Percentiles rank a stretch among this genome's conserved stretches.
phyloP scores from a whole-genome alignment of 169 alveolate genomes.

The Eimeria zaria region DNA sequence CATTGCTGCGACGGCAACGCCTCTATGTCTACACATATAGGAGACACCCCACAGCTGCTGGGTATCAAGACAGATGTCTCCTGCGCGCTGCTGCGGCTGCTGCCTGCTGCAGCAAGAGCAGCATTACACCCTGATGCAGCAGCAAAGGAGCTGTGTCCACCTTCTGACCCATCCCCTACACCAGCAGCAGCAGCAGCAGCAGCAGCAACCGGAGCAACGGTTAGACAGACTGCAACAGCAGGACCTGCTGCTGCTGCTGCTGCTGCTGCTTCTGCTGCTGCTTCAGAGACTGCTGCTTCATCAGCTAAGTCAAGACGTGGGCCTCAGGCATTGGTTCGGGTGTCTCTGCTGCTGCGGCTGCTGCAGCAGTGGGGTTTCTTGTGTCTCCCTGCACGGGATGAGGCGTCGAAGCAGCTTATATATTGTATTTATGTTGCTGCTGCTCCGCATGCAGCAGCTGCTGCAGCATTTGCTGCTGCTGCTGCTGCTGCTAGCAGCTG shows the following conservation, averaged over 20 bases:
- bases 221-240: neutral
- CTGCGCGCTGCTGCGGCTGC: constrained; percentile 47
- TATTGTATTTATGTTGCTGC: constrained; percentile 6
- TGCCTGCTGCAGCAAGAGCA: constrained; percentile 37
- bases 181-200: neutral
- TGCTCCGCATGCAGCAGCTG: constrained; percentile 23
- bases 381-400: constrained; percentile 33
- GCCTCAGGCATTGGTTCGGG: constrained; percentile 34
- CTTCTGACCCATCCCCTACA: neutral
- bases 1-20: constrained; percentile 61
- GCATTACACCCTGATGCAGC: constrained; percentile 38
- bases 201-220: neutral
- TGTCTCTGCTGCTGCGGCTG: constrained; percentile 44
- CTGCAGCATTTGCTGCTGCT: neutral
- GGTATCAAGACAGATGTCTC: constrained; percentile 27
- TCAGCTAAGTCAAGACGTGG: neutral
- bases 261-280: constrained; percentile 20
- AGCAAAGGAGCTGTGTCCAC: constrained; percentile 25
- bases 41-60: constrained; percentile 14
- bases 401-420: neutral
- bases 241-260: neutral
- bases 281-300: neutral
- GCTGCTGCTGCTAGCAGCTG: constrained; percentile 57
- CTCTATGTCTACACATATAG: neutral
- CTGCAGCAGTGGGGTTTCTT: constrained; percentile 46